Conservation (phyloP, 129 eudicot species). For the Flaveria bidentis region DNA sequence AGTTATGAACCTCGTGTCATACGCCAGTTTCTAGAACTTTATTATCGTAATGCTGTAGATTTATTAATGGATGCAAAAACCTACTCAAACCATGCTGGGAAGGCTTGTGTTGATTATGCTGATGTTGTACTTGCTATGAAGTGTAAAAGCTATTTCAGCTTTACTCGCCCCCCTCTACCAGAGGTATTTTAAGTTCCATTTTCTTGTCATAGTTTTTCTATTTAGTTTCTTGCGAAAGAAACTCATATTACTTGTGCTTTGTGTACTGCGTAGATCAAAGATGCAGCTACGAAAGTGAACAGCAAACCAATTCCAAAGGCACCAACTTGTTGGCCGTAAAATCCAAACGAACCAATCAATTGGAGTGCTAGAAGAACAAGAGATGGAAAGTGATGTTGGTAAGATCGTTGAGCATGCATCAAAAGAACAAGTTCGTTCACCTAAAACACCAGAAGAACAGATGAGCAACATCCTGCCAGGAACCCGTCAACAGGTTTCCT, state of each 20-base stretch:
- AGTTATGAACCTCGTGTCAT: conserved; percentile 69
- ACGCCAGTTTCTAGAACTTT: conserved; percentile 71
- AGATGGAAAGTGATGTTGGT: conserved; percentile 9
- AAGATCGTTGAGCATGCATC: background rate
- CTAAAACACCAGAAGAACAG: background rate
- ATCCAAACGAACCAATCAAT: background rate
- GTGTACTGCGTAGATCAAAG: background rate
- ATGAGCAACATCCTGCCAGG: conserved; percentile 10
- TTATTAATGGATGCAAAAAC: conserved; percentile 70
- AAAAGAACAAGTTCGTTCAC: background rate
- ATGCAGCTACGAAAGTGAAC: conserved; percentile 18
- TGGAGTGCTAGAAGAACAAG: conserved; percentile 9
- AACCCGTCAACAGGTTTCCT: background rate
- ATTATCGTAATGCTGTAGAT: conserved; percentile 64
- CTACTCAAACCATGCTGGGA: conserved; percentile 71
- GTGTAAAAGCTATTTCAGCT: conserved; percentile 42
- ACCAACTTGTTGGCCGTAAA: conserved; percentile 6
- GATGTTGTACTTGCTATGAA: conserved; percentile 75
- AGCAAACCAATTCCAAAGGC: background rate
- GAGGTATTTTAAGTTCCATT: conserved; percentile 20
- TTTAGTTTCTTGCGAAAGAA: background rate
- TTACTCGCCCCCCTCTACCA: conserved; percentile 11
- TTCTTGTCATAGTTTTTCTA: background rate
- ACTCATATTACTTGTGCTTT: background rate
- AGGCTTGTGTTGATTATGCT: conserved; percentile 58